These are phyloP conservation scores for Chloromonas sp. DNA, from an alignment of 163 green algal species.

Conservation along the genomic window DNA sequence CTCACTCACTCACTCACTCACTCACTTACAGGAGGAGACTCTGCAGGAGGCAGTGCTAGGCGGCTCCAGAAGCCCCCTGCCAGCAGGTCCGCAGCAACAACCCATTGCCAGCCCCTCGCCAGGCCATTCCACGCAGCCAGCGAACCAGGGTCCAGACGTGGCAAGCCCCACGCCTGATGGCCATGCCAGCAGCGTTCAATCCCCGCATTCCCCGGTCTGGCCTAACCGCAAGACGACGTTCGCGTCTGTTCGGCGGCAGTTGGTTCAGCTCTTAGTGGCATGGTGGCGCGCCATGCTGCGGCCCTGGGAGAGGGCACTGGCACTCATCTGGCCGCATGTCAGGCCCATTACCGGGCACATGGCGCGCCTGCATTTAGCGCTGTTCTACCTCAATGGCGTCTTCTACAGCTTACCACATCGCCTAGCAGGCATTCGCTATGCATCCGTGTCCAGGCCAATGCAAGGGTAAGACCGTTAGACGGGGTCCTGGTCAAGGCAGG, in stretches of 20 bases:
- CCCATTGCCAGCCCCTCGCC: background rate
- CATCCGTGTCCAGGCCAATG: background rate
- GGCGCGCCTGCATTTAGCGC: slow-evolving; percentile 26
- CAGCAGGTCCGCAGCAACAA: background rate
- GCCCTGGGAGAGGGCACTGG: no score
- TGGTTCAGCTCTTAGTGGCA: background rate
- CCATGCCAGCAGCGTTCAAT: background rate
- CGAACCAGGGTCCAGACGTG: background rate
- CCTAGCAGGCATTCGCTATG: slow-evolving; percentile 29
- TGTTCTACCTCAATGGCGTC: slow-evolving; percentile 32
- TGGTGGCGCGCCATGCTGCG: background rate
- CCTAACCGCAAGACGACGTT: no score
- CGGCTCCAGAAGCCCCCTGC: background rate
- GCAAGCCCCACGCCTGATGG: background rate
- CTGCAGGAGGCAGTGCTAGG: background rate
- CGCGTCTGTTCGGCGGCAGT: background rate
- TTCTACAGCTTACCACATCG: slow-evolving; percentile 38
- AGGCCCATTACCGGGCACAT: background rate
- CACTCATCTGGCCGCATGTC: background rate
- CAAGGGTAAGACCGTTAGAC: slow-evolving; percentile 6
- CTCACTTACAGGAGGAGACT: background rate
- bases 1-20: background rate
- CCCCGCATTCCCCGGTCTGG: no score
- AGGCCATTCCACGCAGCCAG: background rate
- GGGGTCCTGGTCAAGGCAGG: no score